Base-by-base conservation (phyloP, 345 rosid species). In the Angophora floribunda region DNA sequence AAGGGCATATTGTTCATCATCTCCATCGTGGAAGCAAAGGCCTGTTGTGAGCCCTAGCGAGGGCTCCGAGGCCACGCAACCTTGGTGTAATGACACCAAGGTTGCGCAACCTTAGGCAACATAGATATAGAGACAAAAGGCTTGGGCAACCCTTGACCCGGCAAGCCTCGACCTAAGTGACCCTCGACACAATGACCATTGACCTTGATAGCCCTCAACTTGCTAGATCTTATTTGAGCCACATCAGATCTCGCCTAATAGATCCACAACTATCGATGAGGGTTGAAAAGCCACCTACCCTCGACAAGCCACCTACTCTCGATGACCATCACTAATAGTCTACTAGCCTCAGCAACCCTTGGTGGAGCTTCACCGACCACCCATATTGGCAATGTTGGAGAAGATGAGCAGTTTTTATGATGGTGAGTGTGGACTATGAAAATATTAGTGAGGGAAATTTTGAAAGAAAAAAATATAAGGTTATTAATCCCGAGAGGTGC, bases 241-340 rank as follows among this genome's bases (percentile, higher is more conserved):
- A 36, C 41, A 4, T 36, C 41, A 36, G 4, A 26, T 26, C 32
- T 61, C 15, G 3, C 32, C n/a, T 6, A 28, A 28, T 32, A 61
- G 6, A 61, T 12, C 70, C 70, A 61, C 4, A 7, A 12, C 70
- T 6, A 0, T 28, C 32, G 15, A 52, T 13, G 17, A 52, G 17
- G 17, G 7, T 12, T 28, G 67, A 5, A 0, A 0, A 28, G 15
- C 70, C 32, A 28, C 17, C 32, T 13, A 61, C 16, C 67, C 1
- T 0, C 0, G 32, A 32, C 17, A 28, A 28, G 15, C 70, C 32
- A 28, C 17, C 32, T 13, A 61, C 16, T 30, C 1, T 0, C 0
- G 32, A 32, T 8, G 13, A 61, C 16, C 70, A 1, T 61, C 30
- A 28, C 3, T 8, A 7, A 61, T 28, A 24, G 63, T 57, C n/a